Percentiles rank a stretch among this genome's conserved stretches.
Conservation (phyloP, 1,284 basidiomycete genomes). For the Cutaneotrichosporon cutaneum region DNA sequence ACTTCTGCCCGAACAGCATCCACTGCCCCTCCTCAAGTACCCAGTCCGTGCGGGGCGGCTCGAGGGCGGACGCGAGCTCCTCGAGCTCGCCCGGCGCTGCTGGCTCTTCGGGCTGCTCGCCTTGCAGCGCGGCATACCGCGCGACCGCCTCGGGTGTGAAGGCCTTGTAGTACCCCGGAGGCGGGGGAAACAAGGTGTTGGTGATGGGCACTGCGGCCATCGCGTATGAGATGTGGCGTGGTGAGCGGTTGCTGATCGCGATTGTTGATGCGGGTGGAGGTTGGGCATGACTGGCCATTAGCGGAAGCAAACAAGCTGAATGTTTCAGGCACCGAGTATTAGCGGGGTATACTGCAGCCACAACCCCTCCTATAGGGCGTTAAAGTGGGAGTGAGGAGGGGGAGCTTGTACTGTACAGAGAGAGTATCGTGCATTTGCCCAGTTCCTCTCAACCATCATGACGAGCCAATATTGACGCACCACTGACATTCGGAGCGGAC, state of each 20-base stretch:
- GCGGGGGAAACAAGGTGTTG: conserved; percentile 51
- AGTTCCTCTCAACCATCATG: no score
- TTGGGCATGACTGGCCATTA: not conserved
- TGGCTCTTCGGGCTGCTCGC: not conserved
- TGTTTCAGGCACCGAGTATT: no score
- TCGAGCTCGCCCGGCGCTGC: conserved; percentile 24
- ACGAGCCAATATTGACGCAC: no score
- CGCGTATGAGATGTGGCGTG: not conserved
- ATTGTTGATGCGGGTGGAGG: not conserved
- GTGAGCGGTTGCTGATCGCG: not conserved
- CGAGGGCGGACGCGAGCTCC: conserved; percentile 24
- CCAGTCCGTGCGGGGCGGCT: conserved; percentile 42
- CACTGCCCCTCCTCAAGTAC: conserved; percentile 44
- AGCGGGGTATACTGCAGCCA: no score
- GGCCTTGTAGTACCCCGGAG: conserved; percentile 43
- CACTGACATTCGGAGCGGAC: no score
- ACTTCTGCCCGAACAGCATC: conserved; percentile 46
- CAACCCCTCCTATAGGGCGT: no score
- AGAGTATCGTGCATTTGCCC: no score
- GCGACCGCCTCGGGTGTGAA: conserved; percentile 34
- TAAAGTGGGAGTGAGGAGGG: no score
- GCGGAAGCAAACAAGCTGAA: not conserved
- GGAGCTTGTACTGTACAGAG: no score
- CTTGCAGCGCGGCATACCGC: conserved; percentile 25
- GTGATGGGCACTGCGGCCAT: conserved; percentile 38